Base-by-base conservation (phyloP, 768 basidiomycete species). In the Collybia mongolica region DNA sequence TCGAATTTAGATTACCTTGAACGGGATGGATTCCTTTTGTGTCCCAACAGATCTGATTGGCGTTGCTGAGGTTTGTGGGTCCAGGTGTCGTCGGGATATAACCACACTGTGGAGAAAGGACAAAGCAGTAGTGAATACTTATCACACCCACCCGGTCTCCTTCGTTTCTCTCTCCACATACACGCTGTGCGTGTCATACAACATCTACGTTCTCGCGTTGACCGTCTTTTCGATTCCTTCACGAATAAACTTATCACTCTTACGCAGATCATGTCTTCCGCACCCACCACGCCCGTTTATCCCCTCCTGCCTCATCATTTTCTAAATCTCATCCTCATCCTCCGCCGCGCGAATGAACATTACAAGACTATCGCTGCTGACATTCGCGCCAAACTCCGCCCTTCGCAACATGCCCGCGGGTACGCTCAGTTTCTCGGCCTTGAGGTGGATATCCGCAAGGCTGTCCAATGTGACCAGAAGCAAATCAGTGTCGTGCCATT, bases 371-470 rank as follows among this genome's bases (percentile, higher is more conserved):
- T 78, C 47, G 78, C 80, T 2, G 59, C 61, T 26, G 58, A 61
- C 35, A 60, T 69, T 20, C 78, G 80, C 43, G 55, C 54, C 19
- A 51, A 65, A 2, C 61, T 65, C 5, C 62, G 42, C 7, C 72
- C 68, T 14, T 76, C 76, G 0, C 55, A 70, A 52, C 78, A 77
- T 56, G 83, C 83, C 8, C 75, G 72, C 48, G 69, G 60, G n/a
- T 75, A 67, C 20, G 83, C 83, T 3, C 56, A 52, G 11, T 51
- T 52, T 12, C 70, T 76, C n/a, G 69, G 73, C 23, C 76, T 84
- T 28, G 55, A 51, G 5, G 65, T 85, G 42, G 69, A 78, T 63
- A 71, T 75, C 20, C 54, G 60, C 14, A 66, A 60, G 20, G 80
- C 82, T 1, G 61, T 66, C 35, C 59, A 59, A 15, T 76, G 75